A percentile compares a stretch with the other conserved stretches of the same genome.
Evolutionary conservation across 495 filamentous ascomycete genomes (phyloP).

Genomic region (Penicillium bialowiezense): DNA sequence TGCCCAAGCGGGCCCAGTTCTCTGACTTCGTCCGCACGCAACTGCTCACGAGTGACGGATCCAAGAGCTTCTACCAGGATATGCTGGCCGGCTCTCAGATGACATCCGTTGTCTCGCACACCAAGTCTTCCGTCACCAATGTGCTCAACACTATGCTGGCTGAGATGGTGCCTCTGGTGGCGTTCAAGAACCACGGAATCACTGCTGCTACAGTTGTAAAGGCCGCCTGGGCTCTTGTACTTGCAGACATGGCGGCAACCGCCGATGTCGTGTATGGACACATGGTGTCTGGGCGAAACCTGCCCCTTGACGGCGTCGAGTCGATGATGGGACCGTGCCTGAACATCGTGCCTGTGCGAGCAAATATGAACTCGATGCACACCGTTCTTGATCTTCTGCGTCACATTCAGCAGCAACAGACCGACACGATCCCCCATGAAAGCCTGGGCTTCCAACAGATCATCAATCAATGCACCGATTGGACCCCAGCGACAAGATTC

Average conservation of each 20-base stretch:
- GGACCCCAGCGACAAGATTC: conserved; percentile 39
- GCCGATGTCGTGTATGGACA: conserved; percentile 47
- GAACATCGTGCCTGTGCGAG: conserved; percentile 47
- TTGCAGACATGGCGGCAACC: conserved; percentile 37
- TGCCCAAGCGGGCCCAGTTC: conserved; percentile 40
- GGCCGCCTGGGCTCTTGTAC: conserved; percentile 44
- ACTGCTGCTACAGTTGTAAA: conserved; percentile 33
- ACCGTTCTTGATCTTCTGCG: conserved; percentile 43
- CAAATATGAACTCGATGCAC: conserved; percentile 29
- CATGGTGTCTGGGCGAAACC: conserved; percentile 29
- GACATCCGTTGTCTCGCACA: conserved; percentile 25
- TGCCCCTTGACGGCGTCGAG: conserved; percentile 32
- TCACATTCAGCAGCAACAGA: conserved; percentile 47
- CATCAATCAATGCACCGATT: conserved; percentile 46
- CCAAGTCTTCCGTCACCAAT: conserved; percentile 16
- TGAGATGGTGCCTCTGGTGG: conserved; percentile 19
- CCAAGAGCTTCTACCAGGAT: conserved; percentile 29
- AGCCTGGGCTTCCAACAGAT: conserved; percentile 49
- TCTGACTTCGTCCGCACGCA: conserved; percentile 43
- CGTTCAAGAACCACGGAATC: conserved; percentile 18
- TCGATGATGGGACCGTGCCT: conserved; percentile 42
- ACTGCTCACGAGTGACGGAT: conserved; percentile 20
- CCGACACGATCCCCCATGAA: conserved; percentile 43
- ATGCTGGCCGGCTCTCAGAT: conserved; percentile 27
- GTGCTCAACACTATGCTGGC: conserved; percentile 22